A percentile compares a stretch with the other conserved stretches of the same genome.
Evolutionary conservation across 139 green algal genomes (phyloP).

Genomic region (Marvania coccoides): DNA sequence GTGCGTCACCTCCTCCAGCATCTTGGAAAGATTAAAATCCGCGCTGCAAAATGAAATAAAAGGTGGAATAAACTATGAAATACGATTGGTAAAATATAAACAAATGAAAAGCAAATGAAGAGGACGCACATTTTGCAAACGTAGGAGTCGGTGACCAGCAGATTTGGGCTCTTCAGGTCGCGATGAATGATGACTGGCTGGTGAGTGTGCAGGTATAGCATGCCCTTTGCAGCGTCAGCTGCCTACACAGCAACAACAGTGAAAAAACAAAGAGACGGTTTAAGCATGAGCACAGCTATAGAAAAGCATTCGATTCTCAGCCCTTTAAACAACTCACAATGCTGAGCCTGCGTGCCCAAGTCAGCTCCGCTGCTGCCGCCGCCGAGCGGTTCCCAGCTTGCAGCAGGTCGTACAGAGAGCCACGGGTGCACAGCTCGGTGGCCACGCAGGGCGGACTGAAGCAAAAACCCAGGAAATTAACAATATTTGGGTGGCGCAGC

Average conservation of each 20-base stretch:
- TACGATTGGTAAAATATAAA: no score
- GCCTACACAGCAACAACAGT: slow-evolving; percentile 6
- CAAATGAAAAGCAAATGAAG: no score
- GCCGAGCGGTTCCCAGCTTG: slow-evolving; percentile 15
- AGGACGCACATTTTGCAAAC: no score
- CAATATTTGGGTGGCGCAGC: slow-evolving; percentile 49
- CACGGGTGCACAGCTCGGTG: slow-evolving; percentile 51
- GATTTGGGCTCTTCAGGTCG: slow-evolving; percentile 47
- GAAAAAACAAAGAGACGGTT: no score
- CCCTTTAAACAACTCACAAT: no score
- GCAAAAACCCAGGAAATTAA: slow-evolving; percentile 57
- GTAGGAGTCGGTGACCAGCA: slow-evolving; percentile 40
- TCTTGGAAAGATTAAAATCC: background rate
- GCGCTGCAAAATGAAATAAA: no score
- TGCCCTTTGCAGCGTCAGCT: slow-evolving; percentile 44
- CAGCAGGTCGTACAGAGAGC: slow-evolving; percentile 53
- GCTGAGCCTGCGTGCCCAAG: slow-evolving; percentile 38
- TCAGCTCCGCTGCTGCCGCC: slow-evolving; percentile 23
- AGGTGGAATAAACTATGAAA: no score
- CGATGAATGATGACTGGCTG: slow-evolving; percentile 39
- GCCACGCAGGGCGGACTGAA: slow-evolving; percentile 14
- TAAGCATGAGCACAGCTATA: no score
- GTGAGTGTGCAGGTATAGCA: slow-evolving; percentile 42
- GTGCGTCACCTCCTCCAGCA: background rate
- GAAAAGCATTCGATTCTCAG: no score